Conservation (phyloP, 129 eudicot genomes). For the Lactuca saligna region DNA sequence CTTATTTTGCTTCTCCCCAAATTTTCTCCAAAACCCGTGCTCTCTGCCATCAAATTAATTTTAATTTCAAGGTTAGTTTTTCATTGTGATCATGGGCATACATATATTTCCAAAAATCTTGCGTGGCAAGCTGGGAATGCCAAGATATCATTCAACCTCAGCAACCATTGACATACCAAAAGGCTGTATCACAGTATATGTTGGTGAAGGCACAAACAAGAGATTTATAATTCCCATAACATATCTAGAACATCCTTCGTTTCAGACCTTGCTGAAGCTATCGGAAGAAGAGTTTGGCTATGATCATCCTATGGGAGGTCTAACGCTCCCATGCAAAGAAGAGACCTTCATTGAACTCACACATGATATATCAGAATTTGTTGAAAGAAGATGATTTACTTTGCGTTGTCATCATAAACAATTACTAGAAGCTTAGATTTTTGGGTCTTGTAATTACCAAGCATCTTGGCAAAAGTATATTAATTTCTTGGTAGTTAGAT, state of each 20-base stretch:
- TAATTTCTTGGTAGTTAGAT: no score
- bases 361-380: not conserved
- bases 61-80: not conserved
- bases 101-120: not conserved
- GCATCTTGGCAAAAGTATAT: no score
- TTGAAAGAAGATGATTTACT: not conserved
- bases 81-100: not conserved
- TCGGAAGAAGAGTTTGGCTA: not conserved
- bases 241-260: constrained; percentile 8
- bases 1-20: not conserved
- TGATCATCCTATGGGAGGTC: constrained; percentile 7
- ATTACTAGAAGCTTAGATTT: no score
- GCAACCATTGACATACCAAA: constrained; percentile 31
- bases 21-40: not conserved
- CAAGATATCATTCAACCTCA: constrained; percentile 2
- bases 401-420: no score
- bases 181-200: constrained; percentile 45
- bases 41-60: not conserved
- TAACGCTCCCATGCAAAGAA: constrained; percentile 6
- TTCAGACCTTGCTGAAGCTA: not conserved
- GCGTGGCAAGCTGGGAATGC: not conserved
- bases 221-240: constrained; percentile 27
- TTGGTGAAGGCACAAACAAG: constrained; percentile 31
- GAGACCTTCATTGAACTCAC: constrained; percentile 18
- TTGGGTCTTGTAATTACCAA: no score